A percentile compares a stretch with the other conserved stretches of the same genome.
Evolutionary conservation across 371 early-diverging fungal species (phyloP).

Genomic region (Gilbertella persicaria): DNA sequence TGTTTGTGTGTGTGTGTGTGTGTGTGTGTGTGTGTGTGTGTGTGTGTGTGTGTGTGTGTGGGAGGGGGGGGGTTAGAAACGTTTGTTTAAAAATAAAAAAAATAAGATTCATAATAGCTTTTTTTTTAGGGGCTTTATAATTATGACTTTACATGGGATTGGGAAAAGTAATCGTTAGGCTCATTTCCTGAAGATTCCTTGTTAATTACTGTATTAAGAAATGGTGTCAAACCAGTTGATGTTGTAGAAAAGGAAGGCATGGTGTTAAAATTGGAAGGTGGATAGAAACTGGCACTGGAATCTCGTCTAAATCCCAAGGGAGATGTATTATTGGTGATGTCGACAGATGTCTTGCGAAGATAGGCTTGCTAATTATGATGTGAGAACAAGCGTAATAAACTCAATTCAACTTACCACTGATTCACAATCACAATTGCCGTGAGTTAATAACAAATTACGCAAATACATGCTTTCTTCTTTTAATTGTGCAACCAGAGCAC

Average conservation of each 20-base stretch:
- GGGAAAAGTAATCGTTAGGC: conserved; percentile 15
- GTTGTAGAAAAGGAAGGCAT: conserved; percentile 11
- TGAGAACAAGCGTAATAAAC: background rate
- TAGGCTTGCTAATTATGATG: conserved; percentile 15
- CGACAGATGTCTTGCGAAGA: conserved; percentile 25
- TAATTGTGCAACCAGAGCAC: conserved; percentile 49
- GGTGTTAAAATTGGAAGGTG: background rate
- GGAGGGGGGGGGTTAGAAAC: background rate
- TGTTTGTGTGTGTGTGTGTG: background rate
- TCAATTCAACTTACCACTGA: conserved; percentile 33
- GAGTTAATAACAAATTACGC: conserved; percentile 63
- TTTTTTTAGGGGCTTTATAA: background rate
- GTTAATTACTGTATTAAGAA: conserved; percentile 27
- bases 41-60: background rate
- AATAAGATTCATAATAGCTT: background rate
- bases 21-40: background rate
- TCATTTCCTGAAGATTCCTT: conserved; percentile 9
- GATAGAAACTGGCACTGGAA: background rate
- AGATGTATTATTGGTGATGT: conserved; percentile 15
- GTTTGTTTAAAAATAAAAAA: background rate
- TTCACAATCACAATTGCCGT: conserved; percentile 58
- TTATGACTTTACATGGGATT: conserved; percentile 1
- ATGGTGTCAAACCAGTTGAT: conserved; percentile 31
- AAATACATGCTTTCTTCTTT: conserved; percentile 70
- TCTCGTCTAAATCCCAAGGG: conserved; percentile 10